Percentiles rank a stretch among this genome's conserved stretches.
Evolutionary conservation across 768 basidiomycete species (phyloP).

Genomic region (Suillus alpinus): DNA sequence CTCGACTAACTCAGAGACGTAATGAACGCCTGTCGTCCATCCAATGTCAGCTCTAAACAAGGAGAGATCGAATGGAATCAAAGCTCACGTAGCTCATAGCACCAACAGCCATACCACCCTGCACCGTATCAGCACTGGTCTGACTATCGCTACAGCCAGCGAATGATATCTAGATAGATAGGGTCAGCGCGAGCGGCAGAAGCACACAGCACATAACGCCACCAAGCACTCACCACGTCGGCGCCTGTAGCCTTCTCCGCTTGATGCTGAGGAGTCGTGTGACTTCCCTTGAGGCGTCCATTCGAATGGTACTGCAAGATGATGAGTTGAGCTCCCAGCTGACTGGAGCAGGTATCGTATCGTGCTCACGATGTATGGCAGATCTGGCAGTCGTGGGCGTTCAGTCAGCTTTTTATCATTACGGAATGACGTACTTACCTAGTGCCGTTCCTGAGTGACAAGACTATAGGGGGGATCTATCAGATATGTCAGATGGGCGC

Average conservation of each 20-base stretch:
- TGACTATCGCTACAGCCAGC: constrained; percentile 70
- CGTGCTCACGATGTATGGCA: constrained; percentile 27
- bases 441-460: constrained; percentile 52
- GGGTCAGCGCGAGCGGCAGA: background rate
- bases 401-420: background rate
- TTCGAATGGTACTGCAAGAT: constrained; percentile 53
- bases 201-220: background rate
- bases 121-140: constrained; percentile 70
- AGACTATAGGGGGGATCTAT: constrained; percentile 24
- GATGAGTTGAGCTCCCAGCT: background rate
- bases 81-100: constrained; percentile 75
- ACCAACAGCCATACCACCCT: constrained; percentile 63
- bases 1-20: constrained; percentile 40
- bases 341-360: background rate
- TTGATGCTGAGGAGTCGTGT: constrained; percentile 33
- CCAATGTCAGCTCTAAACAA: constrained; percentile 3
- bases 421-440: constrained; percentile 22
- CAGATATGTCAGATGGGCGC: background rate
- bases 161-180: constrained; percentile 54
- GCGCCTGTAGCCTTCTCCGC: constrained; percentile 52
- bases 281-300: constrained; percentile 48
- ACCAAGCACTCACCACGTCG: constrained; percentile 54
- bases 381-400: constrained; percentile 10
- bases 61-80: too few relatives aligned
- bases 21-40: constrained; percentile 55